Base-by-base conservation (phyloP, 2,329 filamentous ascomycete genomes). In the Chrysoporthe cubensis region DNA sequence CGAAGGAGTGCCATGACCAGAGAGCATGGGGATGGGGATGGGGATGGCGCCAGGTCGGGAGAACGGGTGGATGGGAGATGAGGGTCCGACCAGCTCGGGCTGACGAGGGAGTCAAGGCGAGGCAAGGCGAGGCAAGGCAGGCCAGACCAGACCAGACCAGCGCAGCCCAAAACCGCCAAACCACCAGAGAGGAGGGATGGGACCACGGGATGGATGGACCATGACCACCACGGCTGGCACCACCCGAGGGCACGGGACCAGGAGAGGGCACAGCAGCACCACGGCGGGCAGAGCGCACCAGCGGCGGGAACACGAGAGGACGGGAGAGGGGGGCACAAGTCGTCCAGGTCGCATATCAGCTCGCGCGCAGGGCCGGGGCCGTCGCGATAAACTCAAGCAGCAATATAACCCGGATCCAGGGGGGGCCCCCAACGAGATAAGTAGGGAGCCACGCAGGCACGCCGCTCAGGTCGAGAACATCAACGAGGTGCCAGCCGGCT, bases 111-210 rank as follows among this genome's bases (percentile, higher is more conserved):
- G 40, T 54, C 26, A 13, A 34, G 3, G 6, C 26, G 40, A 44
- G n/a, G 18, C 64, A 56, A 37, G 56, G n/a, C 48, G 18, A 50
- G 54, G 26, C 64, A n/a, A 37, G 40, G 44, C 44, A 14, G 18
- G 26, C 6, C 21, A 52, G 14, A 21, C 50, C 7, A 16, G 13
- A 46, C 13, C 13, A 46, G 44, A n/a, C 13, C 44, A 43, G 44
- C 54, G 57, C 56, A 43, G 44, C 58, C 65, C 65, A 58, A 42
- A 66, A 64, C 43, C 57, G 59, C 63, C 50, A 63, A 66, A 63
- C 65, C 50, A 66, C 64, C 64, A 66, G 40, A 44, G 32, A 58
- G 32, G 52, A 56, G 1, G 52, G 52, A 56, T 40, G 40, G 40
- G 54, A 40, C 54, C 54, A 57, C 34, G 54, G 54, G 54, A n/a